phyloP scores from a whole-genome alignment of 305 asterid genomes.

The Ruellia speciosa region DNA sequence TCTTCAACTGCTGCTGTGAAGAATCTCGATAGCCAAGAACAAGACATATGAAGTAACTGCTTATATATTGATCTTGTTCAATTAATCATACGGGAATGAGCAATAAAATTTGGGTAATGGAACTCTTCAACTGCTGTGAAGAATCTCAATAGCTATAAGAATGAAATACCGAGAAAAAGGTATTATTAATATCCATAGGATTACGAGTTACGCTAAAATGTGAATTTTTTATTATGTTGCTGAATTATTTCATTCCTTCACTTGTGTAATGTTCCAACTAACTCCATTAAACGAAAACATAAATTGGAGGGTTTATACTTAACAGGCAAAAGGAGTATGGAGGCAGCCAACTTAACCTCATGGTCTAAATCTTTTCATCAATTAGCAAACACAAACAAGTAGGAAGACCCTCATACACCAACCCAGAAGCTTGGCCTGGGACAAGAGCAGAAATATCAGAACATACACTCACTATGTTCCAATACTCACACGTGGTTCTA shows the following conservation, averaged over 20 bases:
- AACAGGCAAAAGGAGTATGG: constrained; percentile 4
- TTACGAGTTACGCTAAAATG: neutral
- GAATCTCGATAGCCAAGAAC: constrained; percentile 11
- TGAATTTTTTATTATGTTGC: neutral
- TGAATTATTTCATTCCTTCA: neutral
- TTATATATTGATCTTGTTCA: constrained; percentile 1
- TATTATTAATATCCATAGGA: constrained; percentile 7
- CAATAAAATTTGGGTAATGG: neutral
- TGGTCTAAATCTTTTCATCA: constrained; percentile 7
- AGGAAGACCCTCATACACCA: constrained; percentile 13
- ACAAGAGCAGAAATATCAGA: constrained; percentile 16
- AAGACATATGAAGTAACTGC: neutral
- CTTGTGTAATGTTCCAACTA: constrained; percentile 3
- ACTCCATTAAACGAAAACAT: constrained; percentile 1
- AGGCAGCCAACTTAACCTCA: constrained; percentile 12
- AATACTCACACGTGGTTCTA: constrained; percentile 91
- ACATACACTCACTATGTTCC: constrained; percentile 31
- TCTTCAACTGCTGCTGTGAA: constrained; percentile 12
- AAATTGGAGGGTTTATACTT: constrained; percentile 6
- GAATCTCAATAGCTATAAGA: constrained; percentile 13
- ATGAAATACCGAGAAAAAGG: constrained; percentile 6
- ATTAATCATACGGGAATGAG: neutral
- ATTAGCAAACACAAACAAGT: constrained; percentile 2
- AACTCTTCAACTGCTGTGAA: constrained; percentile 12
- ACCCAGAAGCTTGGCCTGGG: constrained; percentile 8